A percentile compares a stretch with the other conserved stretches of the same genome.
Conservation (phyloP, 2,329 filamentous ascomycete genomes). For the Exophiala xenobiotica region DNA sequence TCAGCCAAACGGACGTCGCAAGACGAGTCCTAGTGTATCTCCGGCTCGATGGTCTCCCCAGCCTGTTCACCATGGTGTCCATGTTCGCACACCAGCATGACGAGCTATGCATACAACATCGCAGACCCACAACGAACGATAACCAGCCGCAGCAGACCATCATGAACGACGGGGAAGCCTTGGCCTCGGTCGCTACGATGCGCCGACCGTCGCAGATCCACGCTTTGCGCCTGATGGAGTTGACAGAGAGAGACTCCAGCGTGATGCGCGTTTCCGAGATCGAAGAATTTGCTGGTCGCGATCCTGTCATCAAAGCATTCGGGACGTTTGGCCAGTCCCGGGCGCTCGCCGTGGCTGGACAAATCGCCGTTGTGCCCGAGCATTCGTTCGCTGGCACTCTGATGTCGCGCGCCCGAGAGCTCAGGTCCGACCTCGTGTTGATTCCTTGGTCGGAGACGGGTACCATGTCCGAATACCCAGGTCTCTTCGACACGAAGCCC, state of each 20-base stretch:
- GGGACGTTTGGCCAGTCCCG: conserved; percentile 82
- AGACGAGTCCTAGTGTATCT: conserved; percentile 75
- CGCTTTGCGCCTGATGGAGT: conserved; percentile 79
- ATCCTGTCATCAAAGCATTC: conserved; percentile 90
- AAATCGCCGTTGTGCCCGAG: conserved; percentile 76
- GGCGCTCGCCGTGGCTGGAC: conserved; percentile 77
- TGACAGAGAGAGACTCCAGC: conserved; percentile 89
- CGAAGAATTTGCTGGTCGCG: conserved; percentile 68
- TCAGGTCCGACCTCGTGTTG: conserved; percentile 71
- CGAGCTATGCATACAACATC: conserved; percentile 26
- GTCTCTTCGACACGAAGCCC: conserved; percentile 28
- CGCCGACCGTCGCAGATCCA: conserved; percentile 68
- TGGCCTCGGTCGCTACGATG: conserved; percentile 12
- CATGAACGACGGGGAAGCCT: conserved; percentile 16
- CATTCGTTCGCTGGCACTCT: conserved; percentile 77
- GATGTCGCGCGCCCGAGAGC: conserved; percentile 66
- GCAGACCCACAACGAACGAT: conserved; percentile 23
- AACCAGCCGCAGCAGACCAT: conserved; percentile 7
- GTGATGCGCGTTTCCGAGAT: conserved; percentile 91
- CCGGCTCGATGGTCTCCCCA: conserved; percentile 78
- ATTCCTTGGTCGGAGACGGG: conserved; percentile 89
- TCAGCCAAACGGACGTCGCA: conserved; percentile 35
- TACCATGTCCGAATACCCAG: conserved; percentile 65
- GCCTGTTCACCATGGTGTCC: conserved; percentile 77
- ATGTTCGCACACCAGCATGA: conserved; percentile 51